A percentile compares a stretch with the other conserved stretches of the same genome.
Evolutionary conservation across 106 monocot species (phyloP).

Genomic region (Ottelia alismoides): DNA sequence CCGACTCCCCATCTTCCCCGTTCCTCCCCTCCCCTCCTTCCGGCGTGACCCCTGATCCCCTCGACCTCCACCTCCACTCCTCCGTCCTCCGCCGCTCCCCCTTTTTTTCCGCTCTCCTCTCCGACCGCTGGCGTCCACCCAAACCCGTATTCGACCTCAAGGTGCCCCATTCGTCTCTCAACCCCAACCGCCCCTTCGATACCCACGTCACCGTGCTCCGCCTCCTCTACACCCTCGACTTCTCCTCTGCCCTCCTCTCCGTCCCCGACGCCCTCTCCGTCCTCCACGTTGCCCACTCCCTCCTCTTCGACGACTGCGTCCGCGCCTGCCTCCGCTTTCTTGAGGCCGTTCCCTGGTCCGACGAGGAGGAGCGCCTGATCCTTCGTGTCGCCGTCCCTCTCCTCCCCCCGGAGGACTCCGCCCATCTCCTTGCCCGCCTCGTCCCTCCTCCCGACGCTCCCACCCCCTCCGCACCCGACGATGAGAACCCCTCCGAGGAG

Average conservation of each 20-base stretch:
- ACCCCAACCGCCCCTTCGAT: too few species aligned
- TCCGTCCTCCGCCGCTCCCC: too few species aligned
- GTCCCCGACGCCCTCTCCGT: conserved; percentile 64
- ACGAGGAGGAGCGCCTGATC: conserved; percentile 56
- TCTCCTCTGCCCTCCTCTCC: conserved; percentile 18
- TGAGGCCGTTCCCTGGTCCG: conserved; percentile 90
- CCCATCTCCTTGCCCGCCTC: conserved; percentile 47
- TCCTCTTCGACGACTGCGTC: conserved; percentile 78
- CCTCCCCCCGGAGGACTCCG: conserved; percentile 40
- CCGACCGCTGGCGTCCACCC: too few species aligned
- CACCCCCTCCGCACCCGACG: background rate
- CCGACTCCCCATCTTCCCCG: too few species aligned
- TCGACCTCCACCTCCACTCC: too few species aligned
- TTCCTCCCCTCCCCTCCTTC: conserved; percentile 5
- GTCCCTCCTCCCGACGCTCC: background rate
- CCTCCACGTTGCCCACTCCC: conserved; percentile 62
- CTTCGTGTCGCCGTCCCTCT: conserved; percentile 39
- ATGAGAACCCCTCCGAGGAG: conserved; percentile 34
- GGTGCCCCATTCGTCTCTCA: too few species aligned
- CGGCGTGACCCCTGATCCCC: background rate
- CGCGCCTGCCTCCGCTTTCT: conserved; percentile 57
- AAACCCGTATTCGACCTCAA: too few species aligned
- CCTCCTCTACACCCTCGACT: too few species aligned
- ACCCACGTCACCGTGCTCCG: too few species aligned
- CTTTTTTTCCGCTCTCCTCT: too few species aligned